phyloP scores from a whole-genome alignment of 306 rosid genomes.

The Cucurbita ficifolia region DNA sequence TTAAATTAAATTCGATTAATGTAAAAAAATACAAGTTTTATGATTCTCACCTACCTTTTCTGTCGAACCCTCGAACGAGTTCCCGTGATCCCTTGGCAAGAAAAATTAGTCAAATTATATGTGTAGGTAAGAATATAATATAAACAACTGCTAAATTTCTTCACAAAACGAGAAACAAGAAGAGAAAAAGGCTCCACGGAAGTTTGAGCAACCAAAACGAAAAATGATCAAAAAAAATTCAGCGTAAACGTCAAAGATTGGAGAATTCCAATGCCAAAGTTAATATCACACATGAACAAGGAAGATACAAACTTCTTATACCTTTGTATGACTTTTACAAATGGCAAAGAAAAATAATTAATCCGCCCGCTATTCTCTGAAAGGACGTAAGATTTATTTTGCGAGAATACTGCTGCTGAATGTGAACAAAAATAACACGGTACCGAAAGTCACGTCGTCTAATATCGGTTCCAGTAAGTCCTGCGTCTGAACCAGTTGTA shows the following conservation, averaged over 20 bases:
- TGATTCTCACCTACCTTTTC: too few species aligned
- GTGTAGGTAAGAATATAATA: neutral
- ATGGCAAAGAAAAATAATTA: slow-evolving; percentile 19
- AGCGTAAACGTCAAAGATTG: slow-evolving; percentile 1
- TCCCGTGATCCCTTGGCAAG: neutral
- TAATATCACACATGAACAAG: neutral
- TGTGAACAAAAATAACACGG: slow-evolving; percentile 11
- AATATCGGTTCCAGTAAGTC: slow-evolving; percentile 96
- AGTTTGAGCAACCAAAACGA: neutral
- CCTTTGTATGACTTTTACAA: slow-evolving; percentile 23
- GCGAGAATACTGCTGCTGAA: slow-evolving; percentile 20
- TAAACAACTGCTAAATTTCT: neutral
- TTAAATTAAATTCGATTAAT: neutral
- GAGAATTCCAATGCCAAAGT: neutral
- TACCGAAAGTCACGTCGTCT: slow-evolving; percentile 17
- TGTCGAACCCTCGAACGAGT: too few species aligned
- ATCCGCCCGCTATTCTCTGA: slow-evolving; percentile 21
- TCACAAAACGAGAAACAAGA: neutral
- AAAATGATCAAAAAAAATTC: neutral
- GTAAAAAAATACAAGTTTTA: neutral
- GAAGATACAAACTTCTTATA: neutral
- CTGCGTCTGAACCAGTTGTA: slow-evolving; percentile 99
- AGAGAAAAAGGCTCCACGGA: neutral
- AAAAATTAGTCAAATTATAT: neutral
- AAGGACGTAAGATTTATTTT: slow-evolving; percentile 17